phyloP scores from a whole-genome alignment of 192 early-diverging fungal species.

The Bifiguratus adelaidae region DNA sequence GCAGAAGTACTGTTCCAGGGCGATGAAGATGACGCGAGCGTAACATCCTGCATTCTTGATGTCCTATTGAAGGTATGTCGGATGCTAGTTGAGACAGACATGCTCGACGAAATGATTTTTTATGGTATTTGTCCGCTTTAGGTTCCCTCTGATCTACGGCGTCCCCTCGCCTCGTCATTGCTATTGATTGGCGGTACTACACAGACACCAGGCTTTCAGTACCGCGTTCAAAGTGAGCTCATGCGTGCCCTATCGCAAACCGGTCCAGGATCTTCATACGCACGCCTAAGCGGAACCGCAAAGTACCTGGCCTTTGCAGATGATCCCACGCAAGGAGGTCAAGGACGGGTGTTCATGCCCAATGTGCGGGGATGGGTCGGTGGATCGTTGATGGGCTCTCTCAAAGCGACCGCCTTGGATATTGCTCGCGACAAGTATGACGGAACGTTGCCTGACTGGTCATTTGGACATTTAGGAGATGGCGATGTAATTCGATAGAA shows the following conservation, averaged over 20 bases:
- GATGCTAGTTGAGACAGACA: not conserved
- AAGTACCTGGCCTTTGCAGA: constrained; percentile 45
- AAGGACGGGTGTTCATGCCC: constrained; percentile 47
- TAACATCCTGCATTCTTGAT: constrained; percentile 45
- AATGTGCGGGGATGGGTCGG: constrained; percentile 78
- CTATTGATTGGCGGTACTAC: constrained; percentile 70
- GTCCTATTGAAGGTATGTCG: constrained; percentile 29
- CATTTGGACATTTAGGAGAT: constrained; percentile 23
- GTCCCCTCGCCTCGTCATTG: constrained; percentile 47
- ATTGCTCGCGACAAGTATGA: constrained; percentile 53
- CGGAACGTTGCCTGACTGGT: constrained; percentile 56
- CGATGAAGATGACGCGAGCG: constrained; percentile 51
- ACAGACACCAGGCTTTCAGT: constrained; percentile 61
- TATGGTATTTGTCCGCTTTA: constrained; percentile 5
- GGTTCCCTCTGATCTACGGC: constrained; percentile 62
- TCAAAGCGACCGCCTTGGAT: constrained; percentile 64
- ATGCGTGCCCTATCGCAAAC: no score
- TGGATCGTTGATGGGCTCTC: constrained; percentile 62
- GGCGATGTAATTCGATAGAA: no score
- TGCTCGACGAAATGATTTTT: not conserved
- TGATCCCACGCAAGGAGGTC: constrained; percentile 13
- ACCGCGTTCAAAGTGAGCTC: constrained; percentile 51
- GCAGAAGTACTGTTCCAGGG: constrained; percentile 73
- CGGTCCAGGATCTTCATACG: no score
- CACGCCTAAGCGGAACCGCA: constrained; percentile 26